Evolutionary conservation across 495 filamentous ascomycete genomes (phyloP), one percentile per base, ranked within the genome.

Genomic region (Letharia columbiana): DNA sequence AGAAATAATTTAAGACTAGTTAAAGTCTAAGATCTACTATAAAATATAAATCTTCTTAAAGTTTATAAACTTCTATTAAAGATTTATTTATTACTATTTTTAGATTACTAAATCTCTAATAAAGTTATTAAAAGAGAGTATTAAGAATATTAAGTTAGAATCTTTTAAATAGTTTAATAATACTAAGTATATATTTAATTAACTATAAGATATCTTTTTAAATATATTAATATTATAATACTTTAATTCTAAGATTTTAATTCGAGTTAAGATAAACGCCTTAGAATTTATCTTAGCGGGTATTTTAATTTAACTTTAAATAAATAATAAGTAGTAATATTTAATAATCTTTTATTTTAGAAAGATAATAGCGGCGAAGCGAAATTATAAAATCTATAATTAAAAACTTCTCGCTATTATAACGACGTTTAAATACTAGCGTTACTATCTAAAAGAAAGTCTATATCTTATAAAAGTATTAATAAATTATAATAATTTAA

Each of bases 351-450:
- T 52, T 66, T 70, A 71, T 20, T 65, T 28, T 33, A 28, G 40
- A 56, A 71, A 70, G n/a, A 58, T 65, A 64, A 61, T 57, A 31
- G 5, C 2, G 17, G 56, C 23, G 31, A 60, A 71, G 62, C 33
- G 15, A 20, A 70, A 67, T 61, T 67, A 67, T 66, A 60, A 70
- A 56, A 70, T 13, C 42, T 65, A 67, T 70, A 64, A 71, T 52
- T 40, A 70, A 45, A 17, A 71, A 40, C 50, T 71, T n/a, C 49
- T 71, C 17, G 11, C 33, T 57, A 68, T 70, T 8, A 8, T 39
- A 39, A 39, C 1, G 1, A 1, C 8, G 0, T 39, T 39, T 61
- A 69, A 66, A 54, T 42, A 69, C 0, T 67, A 62, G 28, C 20
- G 47, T 31, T 60, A 68, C 18, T 64, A 64, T 39, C 45, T 49